These are phyloP conservation scores for Sugiyamaella grinbergsii DNA, from an alignment of 1,139 yeast species.

Conservation along the genomic window DNA sequence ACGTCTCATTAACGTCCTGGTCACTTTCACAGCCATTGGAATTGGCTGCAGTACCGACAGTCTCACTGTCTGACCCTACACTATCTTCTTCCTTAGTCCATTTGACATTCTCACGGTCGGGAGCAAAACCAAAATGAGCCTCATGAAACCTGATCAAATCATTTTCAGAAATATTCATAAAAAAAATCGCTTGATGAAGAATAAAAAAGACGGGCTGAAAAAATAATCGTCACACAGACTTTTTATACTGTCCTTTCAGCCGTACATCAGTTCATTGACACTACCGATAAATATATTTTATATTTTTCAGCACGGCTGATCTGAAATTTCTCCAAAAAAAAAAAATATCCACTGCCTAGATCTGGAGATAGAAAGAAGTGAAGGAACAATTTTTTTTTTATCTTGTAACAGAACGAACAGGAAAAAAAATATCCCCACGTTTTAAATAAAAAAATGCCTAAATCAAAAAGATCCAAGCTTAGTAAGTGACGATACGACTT, in stretches of 20 bases:
- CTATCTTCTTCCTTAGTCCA: conserved; percentile 3
- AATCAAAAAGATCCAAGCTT: conserved; percentile 78
- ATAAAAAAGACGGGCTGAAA: not conserved
- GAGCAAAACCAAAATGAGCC: conserved; percentile 25
- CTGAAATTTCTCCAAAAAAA: conserved; percentile 8
- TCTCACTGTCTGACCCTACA: not conserved
- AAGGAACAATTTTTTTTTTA: no score
- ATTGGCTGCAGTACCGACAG: not conserved
- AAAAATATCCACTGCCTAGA: not conserved
- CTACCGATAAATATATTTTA: not conserved
- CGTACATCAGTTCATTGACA: not conserved
- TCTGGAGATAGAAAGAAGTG: not conserved
- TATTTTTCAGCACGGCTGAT: conserved; percentile 3
- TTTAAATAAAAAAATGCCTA: conserved; percentile 63
- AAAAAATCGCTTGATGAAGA: conserved; percentile 1
- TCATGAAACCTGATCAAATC: conserved; percentile 27
- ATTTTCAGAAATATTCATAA: conserved; percentile 16
- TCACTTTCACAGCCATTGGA: not conserved
- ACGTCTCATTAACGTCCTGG: not conserved
- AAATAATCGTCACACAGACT: not conserved
- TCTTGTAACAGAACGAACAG: no score
- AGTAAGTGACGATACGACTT: conserved; percentile 29
- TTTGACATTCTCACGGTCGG: conserved; percentile 9
- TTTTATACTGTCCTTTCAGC: not conserved
- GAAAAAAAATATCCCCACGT: conserved; percentile 12